Evolutionary conservation across 257 asterid genomes (phyloP).

Genomic region (Solanum clarkiae): DNA sequence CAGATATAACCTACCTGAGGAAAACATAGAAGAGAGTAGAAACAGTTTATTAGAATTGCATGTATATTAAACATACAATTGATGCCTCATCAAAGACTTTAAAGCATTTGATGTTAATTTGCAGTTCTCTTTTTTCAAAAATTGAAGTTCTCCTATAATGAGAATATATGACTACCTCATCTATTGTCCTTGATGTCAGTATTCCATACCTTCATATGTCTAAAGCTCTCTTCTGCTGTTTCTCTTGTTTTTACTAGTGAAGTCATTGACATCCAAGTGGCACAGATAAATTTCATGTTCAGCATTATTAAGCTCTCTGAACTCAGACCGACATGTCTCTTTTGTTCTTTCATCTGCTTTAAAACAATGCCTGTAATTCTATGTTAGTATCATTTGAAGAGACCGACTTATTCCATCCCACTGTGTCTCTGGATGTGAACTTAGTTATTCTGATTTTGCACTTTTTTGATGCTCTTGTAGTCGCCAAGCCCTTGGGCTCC

Average conservation of each 20-base stretch:
- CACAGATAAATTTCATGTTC: background rate
- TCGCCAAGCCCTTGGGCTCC: conserved; percentile 88
- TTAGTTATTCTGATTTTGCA: background rate
- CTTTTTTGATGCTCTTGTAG: conserved; percentile 26
- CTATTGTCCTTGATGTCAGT: background rate
- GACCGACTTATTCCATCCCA: background rate
- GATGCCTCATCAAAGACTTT: background rate
- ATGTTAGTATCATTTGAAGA: background rate
- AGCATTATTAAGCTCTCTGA: background rate
- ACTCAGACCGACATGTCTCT: background rate
- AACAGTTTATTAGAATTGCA: background rate
- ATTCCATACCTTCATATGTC: background rate
- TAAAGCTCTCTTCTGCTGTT: background rate
- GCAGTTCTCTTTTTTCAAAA: background rate
- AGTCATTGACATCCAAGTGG: background rate
- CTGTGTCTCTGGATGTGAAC: background rate
- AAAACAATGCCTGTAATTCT: background rate
- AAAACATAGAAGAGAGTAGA: background rate
- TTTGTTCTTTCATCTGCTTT: background rate
- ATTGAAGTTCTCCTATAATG: background rate
- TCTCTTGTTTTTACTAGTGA: background rate
- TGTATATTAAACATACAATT: background rate
- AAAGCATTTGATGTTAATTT: background rate
- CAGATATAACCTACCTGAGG: background rate
- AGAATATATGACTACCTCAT: background rate